phyloP scores from a whole-genome alignment of 2,329 filamentous ascomycete species.

The Alternaria consortialis region DNA sequence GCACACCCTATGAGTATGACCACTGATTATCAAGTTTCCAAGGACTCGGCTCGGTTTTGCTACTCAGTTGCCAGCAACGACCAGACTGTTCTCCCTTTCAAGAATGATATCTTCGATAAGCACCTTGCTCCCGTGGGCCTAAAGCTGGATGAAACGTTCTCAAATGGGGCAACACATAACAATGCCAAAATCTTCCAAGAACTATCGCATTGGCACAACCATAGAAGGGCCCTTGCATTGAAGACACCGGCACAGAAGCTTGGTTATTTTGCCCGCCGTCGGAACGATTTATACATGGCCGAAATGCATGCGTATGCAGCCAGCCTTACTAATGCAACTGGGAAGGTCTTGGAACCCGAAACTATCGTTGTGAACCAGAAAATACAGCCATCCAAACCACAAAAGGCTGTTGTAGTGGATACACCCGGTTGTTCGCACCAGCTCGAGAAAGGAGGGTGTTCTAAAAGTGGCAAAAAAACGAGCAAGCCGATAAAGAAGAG shows the following conservation, averaged over 20 bases:
- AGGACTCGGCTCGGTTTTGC: slow-evolving; percentile 3
- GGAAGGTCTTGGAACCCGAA: slow-evolving; percentile 10
- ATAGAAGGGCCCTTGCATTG: neutral
- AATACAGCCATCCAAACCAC: neutral
- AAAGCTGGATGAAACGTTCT: neutral
- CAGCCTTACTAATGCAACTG: slow-evolving; percentile 10
- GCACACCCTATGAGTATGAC: slow-evolving; percentile 7
- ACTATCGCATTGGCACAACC: slow-evolving; percentile 3
- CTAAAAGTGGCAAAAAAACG: slow-evolving; percentile 4
- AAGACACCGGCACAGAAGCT: neutral
- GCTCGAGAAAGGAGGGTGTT: neutral
- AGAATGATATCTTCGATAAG: slow-evolving; percentile 2
- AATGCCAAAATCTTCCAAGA: slow-evolving; percentile 5
- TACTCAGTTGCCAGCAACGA: slow-evolving; percentile 7
- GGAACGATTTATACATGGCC: slow-evolving; percentile 11
- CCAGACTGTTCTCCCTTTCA: slow-evolving; percentile 3
- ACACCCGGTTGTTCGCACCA: neutral
- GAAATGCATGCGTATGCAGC: slow-evolving; percentile 14
- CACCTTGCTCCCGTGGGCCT: slow-evolving; percentile 3
- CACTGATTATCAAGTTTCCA: slow-evolving; percentile 4
- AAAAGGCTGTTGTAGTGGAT: slow-evolving; percentile 3
- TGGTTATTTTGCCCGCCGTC: neutral
- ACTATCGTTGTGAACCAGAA: slow-evolving; percentile 5
- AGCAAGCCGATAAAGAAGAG: slow-evolving; percentile 11
- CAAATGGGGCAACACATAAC: neutral